Evolutionary conservation across 1,139 yeast species (phyloP).

Genomic region (Debaryomyces psychrophilus): DNA sequence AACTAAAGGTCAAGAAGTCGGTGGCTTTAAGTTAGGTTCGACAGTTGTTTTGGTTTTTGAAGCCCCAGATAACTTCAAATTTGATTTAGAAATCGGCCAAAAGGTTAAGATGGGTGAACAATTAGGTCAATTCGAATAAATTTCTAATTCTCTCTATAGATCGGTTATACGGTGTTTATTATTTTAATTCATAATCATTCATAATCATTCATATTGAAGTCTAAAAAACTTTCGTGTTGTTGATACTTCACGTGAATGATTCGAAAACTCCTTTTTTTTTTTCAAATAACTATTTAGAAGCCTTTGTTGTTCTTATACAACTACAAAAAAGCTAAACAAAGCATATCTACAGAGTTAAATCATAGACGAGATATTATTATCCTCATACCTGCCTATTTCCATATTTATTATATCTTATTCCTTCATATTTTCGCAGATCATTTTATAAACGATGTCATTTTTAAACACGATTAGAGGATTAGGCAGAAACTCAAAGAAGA

Average conservation of each 20-base stretch:
- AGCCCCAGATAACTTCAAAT: constrained; percentile 82
- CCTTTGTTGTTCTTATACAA: neutral
- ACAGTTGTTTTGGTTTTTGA: constrained; percentile 96
- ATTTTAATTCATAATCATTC: constrained; percentile 4
- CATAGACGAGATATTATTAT: neutral
- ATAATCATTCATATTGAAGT: neutral
- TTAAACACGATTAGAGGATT: constrained; percentile 58
- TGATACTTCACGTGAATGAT: constrained; percentile 5
- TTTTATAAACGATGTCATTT: constrained; percentile 38
- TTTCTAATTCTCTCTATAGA: constrained; percentile 2
- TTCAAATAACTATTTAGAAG: neutral
- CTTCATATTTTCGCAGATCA: constrained; percentile 1
- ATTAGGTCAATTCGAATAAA: constrained; percentile 56
- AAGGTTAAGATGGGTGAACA: constrained; percentile 84
- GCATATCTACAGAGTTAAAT: neutral
- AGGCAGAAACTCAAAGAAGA: constrained; percentile 65
- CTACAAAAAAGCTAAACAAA: neutral
- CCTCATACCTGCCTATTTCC: neutral
- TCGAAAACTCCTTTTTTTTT: constrained; percentile 7
- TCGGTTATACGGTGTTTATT: constrained; percentile 6
- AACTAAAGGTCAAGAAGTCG: constrained; percentile 91
- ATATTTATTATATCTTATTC: neutral
- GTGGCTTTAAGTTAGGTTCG: constrained; percentile 94
- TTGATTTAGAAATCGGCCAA: constrained; percentile 70
- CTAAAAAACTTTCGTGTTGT: constrained; percentile 3